Base-by-base conservation (phyloP, 2,329 filamentous ascomycete species). In the Fusarium anthophilum region DNA sequence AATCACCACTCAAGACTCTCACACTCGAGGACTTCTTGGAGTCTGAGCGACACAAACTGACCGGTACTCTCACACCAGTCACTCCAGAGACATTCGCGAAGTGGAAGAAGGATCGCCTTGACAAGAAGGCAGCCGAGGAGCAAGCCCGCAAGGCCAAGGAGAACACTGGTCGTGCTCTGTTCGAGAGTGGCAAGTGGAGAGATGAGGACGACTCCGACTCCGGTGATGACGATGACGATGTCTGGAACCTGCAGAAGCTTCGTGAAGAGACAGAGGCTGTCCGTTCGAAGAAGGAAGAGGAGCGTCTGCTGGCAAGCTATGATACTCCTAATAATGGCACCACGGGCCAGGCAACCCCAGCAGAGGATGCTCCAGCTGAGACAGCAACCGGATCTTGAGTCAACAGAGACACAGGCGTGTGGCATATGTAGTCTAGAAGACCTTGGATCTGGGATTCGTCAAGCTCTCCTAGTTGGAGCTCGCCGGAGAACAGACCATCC, bases 11-110 rank as follows among this genome's bases (percentile, higher is more conserved):
- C 66, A 95, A 95, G 82, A 98, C 96, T 4, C 88, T 99, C 58
- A 99, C 96, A 2, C 89, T 99, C 53, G 96, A 99, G 86, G 96
- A 99, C 82, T 99, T 98, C 88, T 86, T 99, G 63, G 96, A 99
- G 83, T 96, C 93, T 2, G 96, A 99, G 86, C 91, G 96, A 77
- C 95, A 98, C 86, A 98, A 98, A 84, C 90, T 99, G 58, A 95
- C 93, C 2, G 96, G 96, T 63, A 95, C 88, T 2, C 88, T 98
- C 58, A 99, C 97, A 4, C 97, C 97, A 10, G 97, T 99, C 72
- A 99, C 94, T 3, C 92, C 92, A 6, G 96, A 99, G 81, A 89
- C 91, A 2, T 99, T 99, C 80, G 94, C 94, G 71, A 96, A 96
- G 80, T 99, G 96, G 96, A 99, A 99, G 89, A 92, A 95, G 85